Evolutionary conservation across 208 protist species (phyloP).

Genomic region (Crithidia brevicula): DNA sequence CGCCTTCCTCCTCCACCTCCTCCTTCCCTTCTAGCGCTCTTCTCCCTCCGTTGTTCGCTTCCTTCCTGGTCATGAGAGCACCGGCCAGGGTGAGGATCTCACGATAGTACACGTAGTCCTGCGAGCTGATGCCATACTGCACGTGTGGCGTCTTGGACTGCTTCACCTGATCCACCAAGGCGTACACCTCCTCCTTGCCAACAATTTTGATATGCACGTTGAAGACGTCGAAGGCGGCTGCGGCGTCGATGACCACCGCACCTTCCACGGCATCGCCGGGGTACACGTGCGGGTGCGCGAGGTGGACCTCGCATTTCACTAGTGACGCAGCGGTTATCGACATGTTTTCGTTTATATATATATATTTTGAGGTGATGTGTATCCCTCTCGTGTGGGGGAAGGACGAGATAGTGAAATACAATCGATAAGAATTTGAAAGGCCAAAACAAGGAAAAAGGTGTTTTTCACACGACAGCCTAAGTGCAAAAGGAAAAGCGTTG

Average conservation of each 20-base stretch:
- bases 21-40: not conserved
- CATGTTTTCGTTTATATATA: not conserved
- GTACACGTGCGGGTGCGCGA: slow-evolving; percentile 22
- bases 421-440: too few relatives aligned
- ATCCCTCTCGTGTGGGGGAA: too few relatives aligned
- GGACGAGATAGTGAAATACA: too few relatives aligned
- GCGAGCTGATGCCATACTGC: slow-evolving; percentile 33
- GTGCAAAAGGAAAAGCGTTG: too few relatives aligned
- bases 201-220: slow-evolving; percentile 43
- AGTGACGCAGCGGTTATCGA: not conserved
- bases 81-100: slow-evolving; percentile 36
- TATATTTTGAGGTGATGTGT: not conserved
- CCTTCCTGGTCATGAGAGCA: slow-evolving; percentile 22
- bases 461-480: too few relatives aligned
- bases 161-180: slow-evolving; percentile 33
- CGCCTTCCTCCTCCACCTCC: not conserved
- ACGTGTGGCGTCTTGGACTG: slow-evolving; percentile 23
- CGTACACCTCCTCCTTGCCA: slow-evolving; percentile 30
- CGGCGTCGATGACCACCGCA: slow-evolving; percentile 8
- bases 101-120: slow-evolving; percentile 45
- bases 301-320: slow-evolving; percentile 11
- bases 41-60: not conserved
- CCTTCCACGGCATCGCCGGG: slow-evolving; percentile 34
- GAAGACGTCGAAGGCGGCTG: slow-evolving; percentile 1
- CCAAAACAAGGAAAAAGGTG: too few relatives aligned